Percentiles rank a stretch among this genome's conserved stretches.
Evolutionary conservation across 371 early-diverging fungal genomes (phyloP).

Genomic region (Mucor lusitanicus): DNA sequence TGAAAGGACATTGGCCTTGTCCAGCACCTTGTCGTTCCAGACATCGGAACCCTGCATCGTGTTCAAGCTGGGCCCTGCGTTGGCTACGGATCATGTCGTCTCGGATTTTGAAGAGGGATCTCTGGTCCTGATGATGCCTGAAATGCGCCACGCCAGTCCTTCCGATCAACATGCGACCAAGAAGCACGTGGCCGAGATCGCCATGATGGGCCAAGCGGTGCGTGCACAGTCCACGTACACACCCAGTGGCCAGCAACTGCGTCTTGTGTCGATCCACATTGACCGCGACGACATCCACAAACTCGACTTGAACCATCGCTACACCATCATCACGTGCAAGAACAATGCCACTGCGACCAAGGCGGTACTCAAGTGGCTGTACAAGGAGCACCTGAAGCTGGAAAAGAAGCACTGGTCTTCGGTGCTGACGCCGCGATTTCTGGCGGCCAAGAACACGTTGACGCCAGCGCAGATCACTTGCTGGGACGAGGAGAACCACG

Average conservation of each 20-base stretch:
- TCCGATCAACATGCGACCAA: background rate
- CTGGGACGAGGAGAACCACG: slow-evolving; percentile 5
- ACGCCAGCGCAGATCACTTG: background rate
- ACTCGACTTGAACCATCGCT: slow-evolving; percentile 18
- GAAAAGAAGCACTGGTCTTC: slow-evolving; percentile 13
- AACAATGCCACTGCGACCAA: slow-evolving; percentile 25
- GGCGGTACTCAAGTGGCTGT: slow-evolving; percentile 30
- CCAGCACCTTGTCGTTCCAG: background rate
- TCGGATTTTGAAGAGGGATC: slow-evolving; percentile 14
- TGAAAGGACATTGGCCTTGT: background rate
- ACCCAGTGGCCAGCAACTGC: background rate
- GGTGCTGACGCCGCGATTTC: slow-evolving; percentile 12
- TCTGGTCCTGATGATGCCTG: slow-evolving; percentile 7
- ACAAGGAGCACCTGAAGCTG: background rate
- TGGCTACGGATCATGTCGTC: slow-evolving; percentile 2
- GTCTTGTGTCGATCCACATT: slow-evolving; percentile 26
- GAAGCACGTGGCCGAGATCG: background rate
- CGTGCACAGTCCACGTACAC: background rate
- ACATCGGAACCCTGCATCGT: slow-evolving; percentile 12
- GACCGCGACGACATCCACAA: slow-evolving; percentile 3
- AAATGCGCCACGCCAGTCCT: background rate
- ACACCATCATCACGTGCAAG: slow-evolving; percentile 18
- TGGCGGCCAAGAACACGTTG: slow-evolving; percentile 10
- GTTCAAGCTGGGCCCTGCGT: slow-evolving; percentile 1
- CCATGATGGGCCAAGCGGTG: slow-evolving; percentile 17